phyloP scores from a whole-genome alignment of 2,329 filamentous ascomycete genomes.

The Claviceps cyperi region DNA sequence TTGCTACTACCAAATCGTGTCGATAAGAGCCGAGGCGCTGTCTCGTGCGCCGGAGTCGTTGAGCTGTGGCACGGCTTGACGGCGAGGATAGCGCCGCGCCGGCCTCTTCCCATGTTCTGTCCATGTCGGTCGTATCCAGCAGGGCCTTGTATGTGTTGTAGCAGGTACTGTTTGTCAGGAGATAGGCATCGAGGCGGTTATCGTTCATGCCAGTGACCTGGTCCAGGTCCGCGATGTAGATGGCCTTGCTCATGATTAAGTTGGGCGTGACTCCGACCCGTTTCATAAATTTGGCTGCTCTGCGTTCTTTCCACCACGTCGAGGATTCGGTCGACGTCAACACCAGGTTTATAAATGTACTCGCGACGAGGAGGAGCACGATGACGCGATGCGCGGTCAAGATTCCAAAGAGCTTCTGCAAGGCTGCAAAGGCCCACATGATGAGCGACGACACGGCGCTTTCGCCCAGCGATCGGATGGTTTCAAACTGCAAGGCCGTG shows the following conservation, averaged over 20 bases:
- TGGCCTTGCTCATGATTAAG: conserved; percentile 64
- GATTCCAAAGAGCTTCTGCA: conserved; percentile 53
- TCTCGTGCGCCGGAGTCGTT: conserved; percentile 61
- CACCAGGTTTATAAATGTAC: conserved; percentile 57
- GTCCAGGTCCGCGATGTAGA: conserved; percentile 72
- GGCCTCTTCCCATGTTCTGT: conserved; percentile 39
- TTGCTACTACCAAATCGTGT: conserved; percentile 79
- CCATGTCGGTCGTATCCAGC: conserved; percentile 41
- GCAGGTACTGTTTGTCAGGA: conserved; percentile 38
- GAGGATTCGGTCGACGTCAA: conserved; percentile 60
- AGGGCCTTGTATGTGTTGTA: conserved; percentile 49
- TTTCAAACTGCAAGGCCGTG: conserved; percentile 58
- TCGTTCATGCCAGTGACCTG: conserved; percentile 34
- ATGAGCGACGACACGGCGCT: conserved; percentile 63
- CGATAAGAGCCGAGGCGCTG: conserved; percentile 72
- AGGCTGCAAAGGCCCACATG: conserved; percentile 55
- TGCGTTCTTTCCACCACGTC: conserved; percentile 75
- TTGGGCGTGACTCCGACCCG: conserved; percentile 69
- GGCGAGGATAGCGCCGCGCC: conserved; percentile 31
- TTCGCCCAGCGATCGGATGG: conserved; percentile 55
- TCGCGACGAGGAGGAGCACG: conserved; percentile 52
- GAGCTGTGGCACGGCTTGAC: conserved; percentile 39
- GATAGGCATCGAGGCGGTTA: conserved; percentile 12
- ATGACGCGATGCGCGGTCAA: conserved; percentile 62
- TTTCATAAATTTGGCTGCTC: conserved; percentile 66